phyloP scores from a whole-genome alignment of 2,329 filamentous ascomycete genomes.

The Talaromyces atroroseus region DNA sequence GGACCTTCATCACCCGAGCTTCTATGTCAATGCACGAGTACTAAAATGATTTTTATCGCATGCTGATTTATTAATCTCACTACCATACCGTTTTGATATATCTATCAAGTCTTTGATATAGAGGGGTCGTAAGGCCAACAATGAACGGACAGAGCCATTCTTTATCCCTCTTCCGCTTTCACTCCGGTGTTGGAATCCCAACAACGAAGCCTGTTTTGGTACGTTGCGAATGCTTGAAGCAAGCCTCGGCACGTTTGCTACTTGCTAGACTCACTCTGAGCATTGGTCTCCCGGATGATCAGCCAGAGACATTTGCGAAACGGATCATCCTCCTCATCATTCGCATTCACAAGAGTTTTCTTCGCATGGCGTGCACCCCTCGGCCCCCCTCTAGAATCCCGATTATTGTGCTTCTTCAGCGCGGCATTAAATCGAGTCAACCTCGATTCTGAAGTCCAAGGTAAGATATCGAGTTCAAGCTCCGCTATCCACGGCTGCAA shows the following conservation, averaged over 20 bases:
- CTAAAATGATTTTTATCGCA: no score
- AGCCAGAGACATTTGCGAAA: constrained; percentile 8
- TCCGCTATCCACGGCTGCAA: constrained; percentile 25
- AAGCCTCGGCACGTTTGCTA: neutral
- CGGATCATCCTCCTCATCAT: neutral
- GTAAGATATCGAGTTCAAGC: constrained; percentile 18
- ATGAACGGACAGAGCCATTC: no score
- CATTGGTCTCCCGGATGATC: constrained; percentile 3
- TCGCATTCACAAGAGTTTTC: neutral
- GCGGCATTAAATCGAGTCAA: constrained; percentile 21
- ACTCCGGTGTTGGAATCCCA: no score
- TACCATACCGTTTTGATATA: no score
- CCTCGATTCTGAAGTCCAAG: constrained; percentile 20
- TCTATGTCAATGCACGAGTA: no score
- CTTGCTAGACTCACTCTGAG: neutral
- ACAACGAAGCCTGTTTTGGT: no score
- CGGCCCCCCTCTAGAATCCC: neutral
- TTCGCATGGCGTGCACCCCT: neutral
- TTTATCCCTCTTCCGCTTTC: no score
- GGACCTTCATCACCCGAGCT: no score
- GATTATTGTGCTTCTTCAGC: constrained; percentile 20
- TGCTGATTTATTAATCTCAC: no score
- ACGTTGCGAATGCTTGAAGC: neutral
- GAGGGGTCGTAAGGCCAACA: no score
- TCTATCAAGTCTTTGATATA: no score